Base-by-base conservation (phyloP, 1,139 yeast species). In the Schizosaccharomyces versatilis region DNA sequence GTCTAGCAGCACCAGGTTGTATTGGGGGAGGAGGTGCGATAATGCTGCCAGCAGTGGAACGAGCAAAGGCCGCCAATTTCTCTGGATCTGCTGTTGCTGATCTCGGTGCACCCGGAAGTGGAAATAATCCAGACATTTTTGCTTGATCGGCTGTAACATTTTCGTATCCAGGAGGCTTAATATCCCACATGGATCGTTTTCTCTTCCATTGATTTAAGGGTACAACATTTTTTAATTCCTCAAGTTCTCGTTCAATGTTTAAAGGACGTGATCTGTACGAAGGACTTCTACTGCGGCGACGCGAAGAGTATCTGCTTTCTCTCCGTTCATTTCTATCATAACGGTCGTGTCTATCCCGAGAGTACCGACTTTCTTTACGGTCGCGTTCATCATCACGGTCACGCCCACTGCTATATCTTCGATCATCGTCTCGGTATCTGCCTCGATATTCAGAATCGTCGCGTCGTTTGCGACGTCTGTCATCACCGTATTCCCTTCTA, bases 71-170 rank as follows among this genome's bases (percentile, higher is more conserved):
- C 61, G 76, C 79, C 40, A 78, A 63, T 59, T 75, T 75, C 5
- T 78, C 73, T 51, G 72, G 72, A 62, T 78, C 81, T 51, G 77
- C 71, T 47, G 60, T 62, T 14, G 62, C 58, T 36, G 76, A 77
- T 60, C 69, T 71, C 0, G 82, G 78, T 54, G 75, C 74, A 2
- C 90, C 90, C 0, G 93, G 93, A 36, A 78, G 69, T 0, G 90
- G 85, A 62, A 84, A 86, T 3, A 83, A 67, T 0, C 95, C 95
- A 0, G 88, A 78, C 19, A 83, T 70, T 63, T 86, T 86, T 5
- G 94, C 94, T 60, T 83, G 73, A 60, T 80, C 85, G 0, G 93
- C 83, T 1, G 84, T 75, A 2, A 84, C 79, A 10, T 75, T 73
- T 62, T 84, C 94, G 65, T 82, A 84, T 0, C 88, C 94, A 52